A percentile compares a stretch with the other conserved stretches of the same genome.
These are phyloP conservation scores for Akanthomyces dipterigenus DNA, from an alignment of 2,329 filamentous ascomycete species.

Conservation along the genomic window DNA sequence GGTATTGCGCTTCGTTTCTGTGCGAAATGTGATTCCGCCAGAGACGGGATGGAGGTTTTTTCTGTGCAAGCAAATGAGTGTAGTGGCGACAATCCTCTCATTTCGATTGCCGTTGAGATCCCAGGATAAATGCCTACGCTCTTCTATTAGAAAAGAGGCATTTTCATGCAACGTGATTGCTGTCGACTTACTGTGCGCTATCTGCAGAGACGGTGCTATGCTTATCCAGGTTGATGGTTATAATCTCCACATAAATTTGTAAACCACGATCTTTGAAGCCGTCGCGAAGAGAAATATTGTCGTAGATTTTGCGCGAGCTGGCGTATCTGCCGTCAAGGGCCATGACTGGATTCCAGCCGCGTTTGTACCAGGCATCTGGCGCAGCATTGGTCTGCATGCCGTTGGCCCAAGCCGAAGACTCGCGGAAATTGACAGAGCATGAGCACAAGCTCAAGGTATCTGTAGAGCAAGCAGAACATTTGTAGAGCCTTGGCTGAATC, in stretches of 20 bases:
- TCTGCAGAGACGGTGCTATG: neutral
- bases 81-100: neutral
- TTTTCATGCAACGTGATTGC: no score
- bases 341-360: neutral
- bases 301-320: neutral
- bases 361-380: neutral
- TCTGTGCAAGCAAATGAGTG: neutral
- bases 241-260: neutral
- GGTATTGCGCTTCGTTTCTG: neutral
- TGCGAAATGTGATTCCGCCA: neutral
- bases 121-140: neutral
- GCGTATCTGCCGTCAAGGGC: neutral
- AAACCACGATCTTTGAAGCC: neutral
- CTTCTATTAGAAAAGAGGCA: no score
- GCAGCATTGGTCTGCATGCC: neutral
- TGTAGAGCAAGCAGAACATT: neutral
- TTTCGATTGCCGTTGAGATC: constrained; percentile 2
- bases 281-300: neutral
- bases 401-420: neutral
- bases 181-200: neutral
- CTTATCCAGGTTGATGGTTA: neutral
- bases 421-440: neutral
- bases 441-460: neutral
- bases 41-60: neutral
- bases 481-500: neutral